Evolutionary conservation across 1,284 basidiomycete species (phyloP), one percentile per base, ranked within the genome.

Genomic region (Coniophora puteana): DNA sequence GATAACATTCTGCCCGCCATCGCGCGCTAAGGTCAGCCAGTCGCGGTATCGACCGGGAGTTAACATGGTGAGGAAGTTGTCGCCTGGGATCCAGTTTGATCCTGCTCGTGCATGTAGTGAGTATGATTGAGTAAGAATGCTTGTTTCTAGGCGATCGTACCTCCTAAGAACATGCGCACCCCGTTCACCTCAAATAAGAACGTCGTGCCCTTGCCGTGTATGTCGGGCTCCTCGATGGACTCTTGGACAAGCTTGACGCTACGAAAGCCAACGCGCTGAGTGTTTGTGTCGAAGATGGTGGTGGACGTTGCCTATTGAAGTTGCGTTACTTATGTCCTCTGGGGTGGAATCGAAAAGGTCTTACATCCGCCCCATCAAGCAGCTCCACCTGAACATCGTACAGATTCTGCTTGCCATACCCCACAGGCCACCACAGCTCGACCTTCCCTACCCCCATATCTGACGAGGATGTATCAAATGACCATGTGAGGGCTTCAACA

Each of bases 61-160:
- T 29, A 44, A 86, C 80, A 76, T 83, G 2, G 92, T 92, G 30
- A 93, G 64, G 63, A 94, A 91, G 4, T 80, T 89, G 59, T 94
- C 90, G 0, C 85, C 86, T 3, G 92, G 92, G 52, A 95, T 94
- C 92, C 92, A 95, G 60, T 94, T 95, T 2, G 87, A 89, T 31
- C 89, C 84, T 83, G 36, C 3, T 35, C 29, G n/a, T n/a, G n/a
- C n/a, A n/a, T n/a, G n/a, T n/a, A n/a, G n/a, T n/a, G n/a, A n/a
- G n/a, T n/a, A n/a, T n/a, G n/a, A n/a, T n/a, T n/a, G n/a, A n/a
- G n/a, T n/a, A n/a, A n/a, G 22, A 41, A 25, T 13, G 28, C 17
- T 24, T 27, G 45, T 68, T 22, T n/a, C n/a, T n/a, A n/a, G n/a
- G n/a, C n/a, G n/a, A n/a, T n/a, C n/a, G n/a, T 45, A 74, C 85